phyloP scores from a whole-genome alignment of 2,329 filamentous ascomycete species.

The Trichoderma koningiopsis region DNA sequence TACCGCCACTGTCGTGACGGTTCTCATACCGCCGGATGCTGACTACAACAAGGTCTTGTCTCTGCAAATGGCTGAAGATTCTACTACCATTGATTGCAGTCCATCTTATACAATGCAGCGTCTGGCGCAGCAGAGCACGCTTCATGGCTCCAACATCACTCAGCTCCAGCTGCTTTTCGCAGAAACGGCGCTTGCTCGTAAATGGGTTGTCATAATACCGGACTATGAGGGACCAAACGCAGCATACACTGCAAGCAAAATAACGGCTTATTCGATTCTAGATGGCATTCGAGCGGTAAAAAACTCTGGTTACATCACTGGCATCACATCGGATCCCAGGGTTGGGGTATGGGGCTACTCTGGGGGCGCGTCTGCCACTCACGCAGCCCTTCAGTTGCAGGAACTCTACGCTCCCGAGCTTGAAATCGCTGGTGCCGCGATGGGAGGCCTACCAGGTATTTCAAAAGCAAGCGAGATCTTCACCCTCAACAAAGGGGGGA shows the following conservation, averaged over 20 bases:
- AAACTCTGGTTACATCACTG: constrained; percentile 32
- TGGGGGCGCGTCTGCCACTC: constrained; percentile 28
- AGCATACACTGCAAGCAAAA: constrained; percentile 44
- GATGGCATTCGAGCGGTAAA: constrained; percentile 48
- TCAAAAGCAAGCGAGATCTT: constrained; percentile 25
- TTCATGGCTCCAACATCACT: constrained; percentile 40
- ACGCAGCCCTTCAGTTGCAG: constrained; percentile 23
- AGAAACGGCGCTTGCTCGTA: constrained; percentile 40
- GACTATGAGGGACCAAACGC: constrained; percentile 50
- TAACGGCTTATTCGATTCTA: constrained; percentile 47
- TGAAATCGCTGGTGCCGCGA: constrained; percentile 31
- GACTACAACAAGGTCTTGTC: constrained; percentile 41
- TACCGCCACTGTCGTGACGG: constrained; percentile 42
- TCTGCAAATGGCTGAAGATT: constrained; percentile 46
- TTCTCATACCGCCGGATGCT: constrained; percentile 41
- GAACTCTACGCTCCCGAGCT: constrained; percentile 33
- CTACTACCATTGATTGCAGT: constrained; percentile 41
- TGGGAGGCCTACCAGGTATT: constrained; percentile 29
- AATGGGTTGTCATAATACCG: constrained; percentile 54
- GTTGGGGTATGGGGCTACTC: constrained; percentile 49
- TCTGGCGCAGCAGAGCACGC: constrained; percentile 31
- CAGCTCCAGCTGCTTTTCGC: constrained; percentile 32
- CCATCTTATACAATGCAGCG: constrained; percentile 34
- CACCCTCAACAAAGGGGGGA: constrained; percentile 26
- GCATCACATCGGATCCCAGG: constrained; percentile 36